A percentile compares a stretch with the other conserved stretches of the same genome.
These are phyloP conservation scores for Stagonosporopsis rhizophila DNA, from an alignment of 2,329 filamentous ascomycete species.

Conservation along the genomic window DNA sequence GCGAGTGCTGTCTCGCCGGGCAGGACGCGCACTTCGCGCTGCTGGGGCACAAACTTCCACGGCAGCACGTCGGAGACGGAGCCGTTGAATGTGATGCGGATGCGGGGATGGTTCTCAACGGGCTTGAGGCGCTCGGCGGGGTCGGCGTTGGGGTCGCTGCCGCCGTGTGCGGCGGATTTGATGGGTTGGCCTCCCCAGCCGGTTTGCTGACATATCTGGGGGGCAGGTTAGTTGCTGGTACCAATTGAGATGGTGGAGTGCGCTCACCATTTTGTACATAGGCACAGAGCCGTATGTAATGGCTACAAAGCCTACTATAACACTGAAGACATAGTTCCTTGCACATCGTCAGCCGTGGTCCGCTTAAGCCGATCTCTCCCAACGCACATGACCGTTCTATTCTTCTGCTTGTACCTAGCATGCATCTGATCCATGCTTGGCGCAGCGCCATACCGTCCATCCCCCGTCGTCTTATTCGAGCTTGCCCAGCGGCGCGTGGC, in stretches of 20 bases:
- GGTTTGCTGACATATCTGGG: slow-evolving; percentile 79
- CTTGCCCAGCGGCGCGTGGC: slow-evolving; percentile 42
- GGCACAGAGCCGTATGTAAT: slow-evolving; percentile 85
- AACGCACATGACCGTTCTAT: slow-evolving; percentile 68
- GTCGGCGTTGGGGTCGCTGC: slow-evolving; percentile 63
- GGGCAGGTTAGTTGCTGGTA: not conserved
- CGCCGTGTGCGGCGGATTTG: slow-evolving; percentile 74
- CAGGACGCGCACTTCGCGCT: slow-evolving; percentile 92
- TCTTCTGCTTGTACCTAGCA: slow-evolving; percentile 70
- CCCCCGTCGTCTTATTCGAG: slow-evolving; percentile 31
- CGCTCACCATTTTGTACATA: slow-evolving; percentile 80
- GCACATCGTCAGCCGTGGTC: slow-evolving; percentile 7
- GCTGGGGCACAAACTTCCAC: slow-evolving; percentile 97
- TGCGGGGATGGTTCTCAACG: slow-evolving; percentile 79
- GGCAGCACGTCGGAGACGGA: slow-evolving; percentile 94
- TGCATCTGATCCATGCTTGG: slow-evolving; percentile 71
- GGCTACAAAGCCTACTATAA: slow-evolving; percentile 80
- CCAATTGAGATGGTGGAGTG: not conserved
- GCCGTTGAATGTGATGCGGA: slow-evolving; percentile 95
- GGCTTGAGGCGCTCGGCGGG: slow-evolving; percentile 79
- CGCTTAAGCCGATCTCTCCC: too few relatives aligned
- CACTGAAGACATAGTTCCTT: slow-evolving; percentile 76
- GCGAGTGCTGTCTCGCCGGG: slow-evolving; percentile 96
- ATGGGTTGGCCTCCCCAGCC: slow-evolving; percentile 94
- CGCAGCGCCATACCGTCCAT: slow-evolving; percentile 44